phyloP scores from a whole-genome alignment of 192 early-diverging fungal genomes.

The Backusella australiensis region DNA sequence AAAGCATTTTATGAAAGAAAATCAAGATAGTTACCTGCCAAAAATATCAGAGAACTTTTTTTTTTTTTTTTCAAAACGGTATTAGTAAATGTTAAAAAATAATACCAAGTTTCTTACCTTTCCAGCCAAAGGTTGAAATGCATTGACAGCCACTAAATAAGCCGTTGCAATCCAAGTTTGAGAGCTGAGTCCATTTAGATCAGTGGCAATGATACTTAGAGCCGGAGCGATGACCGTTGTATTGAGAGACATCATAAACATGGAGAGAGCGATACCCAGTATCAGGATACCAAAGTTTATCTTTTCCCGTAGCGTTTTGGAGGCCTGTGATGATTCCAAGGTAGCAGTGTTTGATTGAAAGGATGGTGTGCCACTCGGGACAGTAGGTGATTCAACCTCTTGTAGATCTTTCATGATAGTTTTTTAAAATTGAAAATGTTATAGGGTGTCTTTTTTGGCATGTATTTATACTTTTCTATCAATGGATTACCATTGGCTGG shows the following conservation, averaged over 20 bases:
- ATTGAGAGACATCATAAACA: constrained; percentile 37
- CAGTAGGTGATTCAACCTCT: background rate
- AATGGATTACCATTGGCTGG: too few relatives aligned
- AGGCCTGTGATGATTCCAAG: background rate
- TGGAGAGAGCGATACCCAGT: constrained; percentile 19
- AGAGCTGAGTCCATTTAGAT: constrained; percentile 10
- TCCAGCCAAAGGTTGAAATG: constrained; percentile 28
- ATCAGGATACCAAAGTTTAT: background rate
- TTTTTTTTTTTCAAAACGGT: background rate
- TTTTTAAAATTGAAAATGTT: background rate
- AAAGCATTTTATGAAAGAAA: background rate
- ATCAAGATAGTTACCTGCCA: background rate
- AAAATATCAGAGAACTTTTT: background rate
- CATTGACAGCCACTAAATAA: constrained; percentile 30
- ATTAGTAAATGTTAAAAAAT: background rate
- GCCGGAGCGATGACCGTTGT: constrained; percentile 34
- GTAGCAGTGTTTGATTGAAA: background rate
- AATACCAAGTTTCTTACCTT: constrained; percentile 9
- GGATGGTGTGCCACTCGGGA: too few relatives aligned
- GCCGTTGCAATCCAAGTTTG: constrained; percentile 37
- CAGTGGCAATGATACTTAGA: constrained; percentile 30
- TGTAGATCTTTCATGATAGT: background rate
- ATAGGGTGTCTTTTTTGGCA: background rate
- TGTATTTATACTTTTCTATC: background rate
- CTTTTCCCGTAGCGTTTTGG: background rate